phyloP scores from a whole-genome alignment of 352 stramenopile genomes.

The Phytopythium aichiense region DNA sequence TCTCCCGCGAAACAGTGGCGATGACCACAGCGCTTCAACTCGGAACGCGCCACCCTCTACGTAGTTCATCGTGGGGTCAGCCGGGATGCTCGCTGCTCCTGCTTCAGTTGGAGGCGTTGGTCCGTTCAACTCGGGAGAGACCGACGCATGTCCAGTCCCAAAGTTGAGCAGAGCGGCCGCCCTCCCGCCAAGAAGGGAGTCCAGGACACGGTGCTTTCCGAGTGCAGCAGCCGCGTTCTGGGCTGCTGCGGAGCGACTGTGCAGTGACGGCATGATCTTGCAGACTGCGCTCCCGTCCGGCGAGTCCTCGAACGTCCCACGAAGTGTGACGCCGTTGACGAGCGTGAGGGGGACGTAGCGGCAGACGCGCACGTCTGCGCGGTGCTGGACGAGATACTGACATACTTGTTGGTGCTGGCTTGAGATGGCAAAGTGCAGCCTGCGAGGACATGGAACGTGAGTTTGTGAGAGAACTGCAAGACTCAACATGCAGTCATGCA shows the following conservation, averaged over 20 bases:
- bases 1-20: slow-evolving; percentile 45
- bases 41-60: slow-evolving; percentile 1
- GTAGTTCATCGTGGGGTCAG: slow-evolving; percentile 6
- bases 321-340: slow-evolving; percentile 45
- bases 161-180: background rate
- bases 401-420: slow-evolving; percentile 73
- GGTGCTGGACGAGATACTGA: slow-evolving; percentile 45
- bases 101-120: background rate
- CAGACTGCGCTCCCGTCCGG: slow-evolving; percentile 39
- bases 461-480: background rate
- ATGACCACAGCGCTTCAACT: slow-evolving; percentile 43
- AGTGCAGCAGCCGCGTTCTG: slow-evolving; percentile 17
- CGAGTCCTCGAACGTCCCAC: slow-evolving; percentile 58
- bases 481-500: too few species aligned
- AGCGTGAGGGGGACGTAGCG: slow-evolving; percentile 55
- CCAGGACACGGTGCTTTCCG: background rate
- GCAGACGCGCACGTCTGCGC: slow-evolving; percentile 59
- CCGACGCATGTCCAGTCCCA: background rate
- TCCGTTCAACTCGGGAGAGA: background rate
- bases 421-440: slow-evolving; percentile 78
- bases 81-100: background rate
- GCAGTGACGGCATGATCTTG: slow-evolving; percentile 58
- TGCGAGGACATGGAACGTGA: slow-evolving; percentile 13
- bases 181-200: background rate
- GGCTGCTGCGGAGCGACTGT: slow-evolving; percentile 27